Conservation (phyloP, 73 alveolate species). For the Paramecium caudatum region DNA sequence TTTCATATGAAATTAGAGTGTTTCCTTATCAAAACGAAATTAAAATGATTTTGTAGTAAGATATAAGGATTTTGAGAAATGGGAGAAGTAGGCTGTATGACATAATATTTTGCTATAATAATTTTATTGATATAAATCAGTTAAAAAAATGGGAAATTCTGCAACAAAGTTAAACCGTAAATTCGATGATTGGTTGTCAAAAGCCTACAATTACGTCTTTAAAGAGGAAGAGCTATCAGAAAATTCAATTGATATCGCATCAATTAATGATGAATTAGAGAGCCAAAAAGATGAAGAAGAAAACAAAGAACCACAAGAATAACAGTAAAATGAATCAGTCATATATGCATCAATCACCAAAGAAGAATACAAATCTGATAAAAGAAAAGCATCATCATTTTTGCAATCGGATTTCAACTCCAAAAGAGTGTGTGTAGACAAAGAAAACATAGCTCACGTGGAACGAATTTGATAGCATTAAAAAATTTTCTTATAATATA, state of each 20-base stretch:
- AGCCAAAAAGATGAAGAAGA: neutral
- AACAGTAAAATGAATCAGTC: neutral
- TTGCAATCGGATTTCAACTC: neutral
- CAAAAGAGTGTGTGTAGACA: neutral
- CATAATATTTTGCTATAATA: too few relatives aligned
- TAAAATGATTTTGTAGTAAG: constrained; percentile 43
- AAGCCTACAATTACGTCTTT: neutral
- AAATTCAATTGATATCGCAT: neutral
- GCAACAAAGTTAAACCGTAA: constrained; percentile 9
- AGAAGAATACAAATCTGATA: constrained; percentile 14
- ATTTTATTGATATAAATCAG: neutral
- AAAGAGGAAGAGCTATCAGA: constrained; percentile 11
- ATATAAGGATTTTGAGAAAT: constrained; percentile 39
- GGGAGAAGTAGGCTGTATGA: constrained; percentile 49
- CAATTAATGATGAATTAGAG: neutral
- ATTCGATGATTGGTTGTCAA: constrained; percentile 3
- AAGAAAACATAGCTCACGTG: neutral
- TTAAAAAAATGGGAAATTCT: neutral
- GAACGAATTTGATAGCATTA: neutral
- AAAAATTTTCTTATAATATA: neutral
- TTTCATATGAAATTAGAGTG: constrained; percentile 8
- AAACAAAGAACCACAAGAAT: neutral
- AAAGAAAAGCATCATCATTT: neutral
- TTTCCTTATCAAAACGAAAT: constrained; percentile 4
- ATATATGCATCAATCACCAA: constrained; percentile 22